A percentile compares a stretch with the other conserved stretches of the same genome.
Evolutionary conservation across 2,329 filamentous ascomycete genomes (phyloP).

Genomic region (Pyrenophora tritici-repentis): DNA sequence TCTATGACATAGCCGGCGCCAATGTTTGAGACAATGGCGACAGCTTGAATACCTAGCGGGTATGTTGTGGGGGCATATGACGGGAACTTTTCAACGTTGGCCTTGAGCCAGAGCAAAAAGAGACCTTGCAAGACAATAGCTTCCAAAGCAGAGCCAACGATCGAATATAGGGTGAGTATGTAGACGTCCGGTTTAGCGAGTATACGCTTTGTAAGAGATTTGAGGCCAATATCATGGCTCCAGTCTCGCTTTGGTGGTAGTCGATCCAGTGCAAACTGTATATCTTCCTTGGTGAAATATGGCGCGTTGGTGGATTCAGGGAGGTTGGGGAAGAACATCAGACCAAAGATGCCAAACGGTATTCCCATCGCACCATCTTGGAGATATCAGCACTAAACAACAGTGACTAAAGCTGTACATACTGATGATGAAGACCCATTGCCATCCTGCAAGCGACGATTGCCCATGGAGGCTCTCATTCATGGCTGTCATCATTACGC

Average conservation of each 20-base stretch:
- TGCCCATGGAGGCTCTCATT: constrained; percentile 30
- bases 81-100: constrained; percentile 27
- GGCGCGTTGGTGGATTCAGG: constrained; percentile 31
- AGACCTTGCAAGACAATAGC: constrained; percentile 38
- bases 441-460: constrained; percentile 32
- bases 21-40: constrained; percentile 59
- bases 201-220: constrained; percentile 29
- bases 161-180: constrained; percentile 48
- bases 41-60: constrained; percentile 61
- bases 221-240: constrained; percentile 31
- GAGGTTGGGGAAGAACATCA: constrained; percentile 36
- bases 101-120: constrained; percentile 35
- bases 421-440: constrained; percentile 40
- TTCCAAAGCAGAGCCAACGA: constrained; percentile 45
- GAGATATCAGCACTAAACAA: constrained; percentile 4
- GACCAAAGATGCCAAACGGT: constrained; percentile 36
- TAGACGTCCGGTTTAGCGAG: constrained; percentile 41
- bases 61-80: constrained; percentile 62
- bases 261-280: constrained; percentile 32
- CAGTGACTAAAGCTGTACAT: neutral
- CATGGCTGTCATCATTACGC: constrained; percentile 43
- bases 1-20: constrained; percentile 48
- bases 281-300: constrained; percentile 32
- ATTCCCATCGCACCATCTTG: constrained; percentile 38
- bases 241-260: constrained; percentile 33